Evolutionary conservation across 768 basidiomycete genomes (phyloP), one percentile per base, ranked within the genome.

Genomic region (Fistulinella prunicolor): DNA sequence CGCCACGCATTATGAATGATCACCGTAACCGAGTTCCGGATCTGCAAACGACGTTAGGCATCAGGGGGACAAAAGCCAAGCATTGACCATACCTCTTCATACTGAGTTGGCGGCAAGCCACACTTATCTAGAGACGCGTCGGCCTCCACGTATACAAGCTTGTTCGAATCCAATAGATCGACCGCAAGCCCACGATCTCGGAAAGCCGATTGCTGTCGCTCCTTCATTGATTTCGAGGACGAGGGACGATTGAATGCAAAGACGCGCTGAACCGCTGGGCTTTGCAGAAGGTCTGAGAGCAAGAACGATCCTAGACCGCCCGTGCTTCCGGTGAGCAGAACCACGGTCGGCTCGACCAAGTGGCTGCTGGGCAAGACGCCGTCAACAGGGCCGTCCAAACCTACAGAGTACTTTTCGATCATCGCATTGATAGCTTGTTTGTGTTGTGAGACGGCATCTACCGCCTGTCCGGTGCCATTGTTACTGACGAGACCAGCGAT

Each of bases 301-400:
- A 73, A 47, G 37, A 70, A 62, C 1, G 69, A 66, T 10, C 74
- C 74, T 3, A 75, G 59, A n/a, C 60, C 65, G 4, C 73, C 73
- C 1, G 74, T 75, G 4, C 66, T 62, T 9, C 73, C 73, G 0
- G 73, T 75, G 26, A 75, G 51, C 9, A 72, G 53, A 2, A 75
- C 66, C 0, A 67, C 65, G 0, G 55, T 57, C 9, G 44, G 38
- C 17, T 57, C 51, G 16, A 40, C 29, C 13, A 12, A 17, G n/a
- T 44, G 43, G 30, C 28, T 47, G 19, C 36, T 52, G 5, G 41
- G 47, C 17, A 53, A 32, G 16, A 57, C 21, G 12, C 50, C 46
- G n/a, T n/a, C n/a, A n/a, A n/a, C n/a, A n/a, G n/a, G n/a, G n/a
- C n/a, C n/a, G n/a, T n/a, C n/a, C n/a, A 67, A 40, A 44, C 53